Evolutionary conservation across 1,284 basidiomycete species (phyloP).

Genomic region (Pseudozyma hubeiensis): DNA sequence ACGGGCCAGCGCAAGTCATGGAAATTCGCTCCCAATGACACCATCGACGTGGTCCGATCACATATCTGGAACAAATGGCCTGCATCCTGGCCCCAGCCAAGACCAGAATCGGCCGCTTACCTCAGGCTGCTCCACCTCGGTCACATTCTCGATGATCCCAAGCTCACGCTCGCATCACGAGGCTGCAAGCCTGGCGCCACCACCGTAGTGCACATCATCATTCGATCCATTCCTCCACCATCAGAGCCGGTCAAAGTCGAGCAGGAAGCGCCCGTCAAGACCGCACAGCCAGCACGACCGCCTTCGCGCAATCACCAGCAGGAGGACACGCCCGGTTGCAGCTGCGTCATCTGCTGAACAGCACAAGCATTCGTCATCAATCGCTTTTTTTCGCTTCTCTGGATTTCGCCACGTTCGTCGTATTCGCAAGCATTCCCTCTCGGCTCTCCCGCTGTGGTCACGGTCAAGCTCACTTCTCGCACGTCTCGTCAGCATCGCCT

Average conservation of each 20-base stretch:
- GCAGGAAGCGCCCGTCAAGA: slow-evolving; percentile 25
- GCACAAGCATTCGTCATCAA: neutral
- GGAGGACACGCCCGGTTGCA: slow-evolving; percentile 33
- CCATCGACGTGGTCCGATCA: slow-evolving; percentile 20
- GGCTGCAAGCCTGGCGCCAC: slow-evolving; percentile 33
- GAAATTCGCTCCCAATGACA: slow-evolving; percentile 28
- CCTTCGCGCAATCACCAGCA: slow-evolving; percentile 7
- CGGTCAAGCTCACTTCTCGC: neutral
- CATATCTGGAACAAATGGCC: slow-evolving; percentile 42
- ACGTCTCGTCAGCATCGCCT: neutral
- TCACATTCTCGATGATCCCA: slow-evolving; percentile 38
- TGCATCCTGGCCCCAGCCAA: slow-evolving; percentile 37
- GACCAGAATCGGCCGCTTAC: slow-evolving; percentile 30
- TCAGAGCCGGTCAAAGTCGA: slow-evolving; percentile 32
- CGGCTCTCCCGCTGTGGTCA: neutral
- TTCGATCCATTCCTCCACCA: slow-evolving; percentile 28
- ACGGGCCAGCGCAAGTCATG: slow-evolving; percentile 33
- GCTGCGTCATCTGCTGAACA: slow-evolving; percentile 38
- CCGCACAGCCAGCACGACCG: neutral
- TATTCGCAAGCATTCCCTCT: neutral
- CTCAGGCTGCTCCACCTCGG: slow-evolving; percentile 40
- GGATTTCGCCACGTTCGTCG: neutral
- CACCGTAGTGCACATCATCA: slow-evolving; percentile 42
- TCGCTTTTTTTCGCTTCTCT: neutral
- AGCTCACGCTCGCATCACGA: slow-evolving; percentile 30